These are phyloP conservation scores for Prosopis cineraria DNA, from an alignment of 306 rosid genomes.

Conservation along the genomic window DNA sequence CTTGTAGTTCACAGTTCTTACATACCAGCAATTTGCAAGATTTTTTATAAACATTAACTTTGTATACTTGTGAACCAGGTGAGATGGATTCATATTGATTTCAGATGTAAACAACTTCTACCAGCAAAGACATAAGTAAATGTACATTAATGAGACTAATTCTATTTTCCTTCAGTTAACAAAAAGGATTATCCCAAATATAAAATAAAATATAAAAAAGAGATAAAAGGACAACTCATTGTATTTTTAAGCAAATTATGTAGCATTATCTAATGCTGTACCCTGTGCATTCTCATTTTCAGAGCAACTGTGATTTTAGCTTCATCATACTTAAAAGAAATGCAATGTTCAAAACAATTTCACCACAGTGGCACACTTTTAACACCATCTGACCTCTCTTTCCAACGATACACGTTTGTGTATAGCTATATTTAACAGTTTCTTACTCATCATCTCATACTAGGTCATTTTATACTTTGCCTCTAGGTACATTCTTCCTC, in stretches of 20 bases:
- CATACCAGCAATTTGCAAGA: not conserved
- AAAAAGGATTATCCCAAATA: slow-evolving; percentile 2
- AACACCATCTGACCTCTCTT: not conserved
- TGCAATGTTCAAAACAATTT: too few species aligned
- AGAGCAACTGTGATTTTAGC: not conserved
- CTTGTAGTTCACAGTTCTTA: not conserved
- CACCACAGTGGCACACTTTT: too few species aligned
- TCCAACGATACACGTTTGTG: not conserved
- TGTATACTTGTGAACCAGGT: not conserved
- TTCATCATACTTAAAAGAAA: not conserved
- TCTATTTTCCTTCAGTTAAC: slow-evolving; percentile 3
- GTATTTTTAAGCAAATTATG: slow-evolving; percentile 10
- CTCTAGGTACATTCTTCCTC: slow-evolving; percentile 16
- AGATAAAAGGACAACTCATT: not conserved
- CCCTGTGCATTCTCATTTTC: not conserved
- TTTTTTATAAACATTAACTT: not conserved
- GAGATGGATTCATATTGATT: slow-evolving; percentile 9
- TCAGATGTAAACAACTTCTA: not conserved
- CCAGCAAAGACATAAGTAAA: not conserved
- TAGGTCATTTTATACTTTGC: not conserved
- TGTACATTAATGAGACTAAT: not conserved
- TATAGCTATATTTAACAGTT: slow-evolving; percentile 2
- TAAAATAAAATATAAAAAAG: too few species aligned
- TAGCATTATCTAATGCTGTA: not conserved
- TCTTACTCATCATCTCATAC: slow-evolving; percentile 1